Base-by-base conservation (phyloP, 768 basidiomycete genomes). In the Pulveroboletus sp. region DNA sequence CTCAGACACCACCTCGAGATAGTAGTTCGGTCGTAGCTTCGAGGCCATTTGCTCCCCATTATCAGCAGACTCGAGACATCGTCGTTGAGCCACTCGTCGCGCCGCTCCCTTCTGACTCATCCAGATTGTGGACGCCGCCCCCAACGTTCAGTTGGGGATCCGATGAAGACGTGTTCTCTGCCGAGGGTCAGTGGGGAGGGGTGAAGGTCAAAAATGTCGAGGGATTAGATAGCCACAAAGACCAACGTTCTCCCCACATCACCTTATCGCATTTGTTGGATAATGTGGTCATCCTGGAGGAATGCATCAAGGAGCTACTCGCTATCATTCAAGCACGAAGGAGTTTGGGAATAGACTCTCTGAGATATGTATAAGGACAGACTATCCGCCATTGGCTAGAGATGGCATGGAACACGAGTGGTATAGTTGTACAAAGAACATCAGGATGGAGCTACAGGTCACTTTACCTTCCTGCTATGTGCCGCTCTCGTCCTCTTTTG, bases 251-350 rank as follows among this genome's bases (percentile, higher is more conserved):
- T 30, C 49, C 64, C 14, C 74, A 67, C 17, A 77, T 94, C 26
- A 91, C 88, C 8, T 73, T 98, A 46, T 93, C 90, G 39, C 83
- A 80, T 55, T 66, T 97, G 48, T 71, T 97, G 65, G 95, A 97
- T 65, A 97, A 97, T 62, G 86, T 94, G 28, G 93, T 98, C 28
- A 84, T 97, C 36, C 65, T 98, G 54, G 95, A 97, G 69, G 95
- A 97, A 68, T 87, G 85, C 53, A 86, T 97, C 62, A 97, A 97
- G 71, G 95, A 98, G 67, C 72, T 93, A 31, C 82, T 83, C 13
- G 89, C 90, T 13, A 85, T 93, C 56, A 80, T 93, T 45, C 85
- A 90, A 68, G 90, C 89, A 14, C 74, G 92, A 51, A 74, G 89
- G 53, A 85, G 83, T 68, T 69, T 94, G 46, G 93, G 93, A 8